Evolutionary conservation across 331 rosid species (phyloP).

Genomic region (Malus hybrid): DNA sequence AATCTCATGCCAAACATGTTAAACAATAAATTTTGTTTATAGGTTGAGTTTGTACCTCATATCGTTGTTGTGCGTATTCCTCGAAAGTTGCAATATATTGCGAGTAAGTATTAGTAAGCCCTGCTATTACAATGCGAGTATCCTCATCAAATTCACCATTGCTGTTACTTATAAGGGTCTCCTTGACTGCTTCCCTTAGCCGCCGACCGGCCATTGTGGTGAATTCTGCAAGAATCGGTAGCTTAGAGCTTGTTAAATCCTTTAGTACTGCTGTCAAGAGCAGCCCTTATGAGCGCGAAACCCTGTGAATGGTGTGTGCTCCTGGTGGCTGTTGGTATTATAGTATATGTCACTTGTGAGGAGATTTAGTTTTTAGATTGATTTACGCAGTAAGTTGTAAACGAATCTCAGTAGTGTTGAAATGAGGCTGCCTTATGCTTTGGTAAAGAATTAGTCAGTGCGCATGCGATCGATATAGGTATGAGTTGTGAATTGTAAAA

Average conservation of each 20-base stretch:
- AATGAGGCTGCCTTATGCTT: neutral
- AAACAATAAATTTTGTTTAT: neutral
- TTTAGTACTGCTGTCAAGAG: neutral
- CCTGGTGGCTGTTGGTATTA: neutral
- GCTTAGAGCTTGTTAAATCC: slow-evolving; percentile 2
- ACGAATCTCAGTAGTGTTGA: neutral
- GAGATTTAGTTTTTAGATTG: neutral
- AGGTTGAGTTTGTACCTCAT: slow-evolving; percentile 39
- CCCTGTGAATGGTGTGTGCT: neutral
- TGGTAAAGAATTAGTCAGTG: neutral
- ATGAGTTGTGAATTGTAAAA: neutral
- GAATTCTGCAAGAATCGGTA: slow-evolving; percentile 48
- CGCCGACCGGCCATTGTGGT: slow-evolving; percentile 88
- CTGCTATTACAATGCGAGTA: slow-evolving; percentile 62
- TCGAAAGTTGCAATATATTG: slow-evolving; percentile 79
- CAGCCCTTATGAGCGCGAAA: neutral
- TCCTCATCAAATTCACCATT: slow-evolving; percentile 46
- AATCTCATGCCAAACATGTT: neutral
- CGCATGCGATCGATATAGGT: neutral
- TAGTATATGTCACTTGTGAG: neutral
- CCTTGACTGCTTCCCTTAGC: slow-evolving; percentile 61
- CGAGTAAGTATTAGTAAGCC: slow-evolving; percentile 79
- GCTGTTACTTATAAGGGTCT: slow-evolving; percentile 45
- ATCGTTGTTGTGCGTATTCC: slow-evolving; percentile 70
- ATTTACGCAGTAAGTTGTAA: neutral